These are phyloP conservation scores for Lepidium campestre DNA, from an alignment of 441 rosid species.

Conservation along the genomic window DNA sequence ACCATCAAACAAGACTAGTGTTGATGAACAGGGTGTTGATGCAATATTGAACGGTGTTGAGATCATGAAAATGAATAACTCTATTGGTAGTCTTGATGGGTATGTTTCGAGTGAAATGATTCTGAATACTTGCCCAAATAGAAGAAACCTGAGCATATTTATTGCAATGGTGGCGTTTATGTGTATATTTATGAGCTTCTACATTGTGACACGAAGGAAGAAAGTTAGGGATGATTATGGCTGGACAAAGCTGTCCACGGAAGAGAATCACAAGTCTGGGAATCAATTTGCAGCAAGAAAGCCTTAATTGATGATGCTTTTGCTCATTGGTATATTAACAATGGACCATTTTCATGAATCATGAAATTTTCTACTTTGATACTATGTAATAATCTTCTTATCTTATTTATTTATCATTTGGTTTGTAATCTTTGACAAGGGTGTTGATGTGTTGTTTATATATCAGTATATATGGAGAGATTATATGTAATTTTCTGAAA, in stretches of 20 bases:
- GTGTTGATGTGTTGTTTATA: neutral
- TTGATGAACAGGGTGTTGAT: constrained; percentile 38
- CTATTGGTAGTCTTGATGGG: constrained; percentile 76
- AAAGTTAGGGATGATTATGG: constrained; percentile 23
- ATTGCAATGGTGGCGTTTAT: constrained; percentile 50
- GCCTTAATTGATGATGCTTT: constrained; percentile 37
- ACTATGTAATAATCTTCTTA: neutral
- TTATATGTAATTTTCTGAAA: neutral
- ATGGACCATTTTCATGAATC: constrained; percentile 21
- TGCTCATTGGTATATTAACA: constrained; percentile 27
- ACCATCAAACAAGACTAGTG: constrained; percentile 56
- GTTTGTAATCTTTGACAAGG: constrained; percentile 22
- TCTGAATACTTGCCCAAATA: constrained; percentile 43
- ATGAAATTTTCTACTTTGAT: constrained; percentile 6
- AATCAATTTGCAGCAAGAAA: constrained; percentile 27
- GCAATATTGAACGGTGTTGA: constrained; percentile 85
- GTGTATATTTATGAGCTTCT: constrained; percentile 53
- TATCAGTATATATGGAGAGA: neutral
- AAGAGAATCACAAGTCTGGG: constrained; percentile 29
- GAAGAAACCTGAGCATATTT: constrained; percentile 35
- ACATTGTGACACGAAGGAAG: constrained; percentile 42
- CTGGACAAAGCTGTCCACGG: constrained; percentile 65
- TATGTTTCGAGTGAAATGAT: constrained; percentile 45
- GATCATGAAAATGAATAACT: constrained; percentile 85
- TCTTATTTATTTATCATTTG: constrained; percentile 41